Percentiles rank a stretch among this genome's conserved stretches.
These are phyloP conservation scores for Xerocomus spinulosus DNA, from an alignment of 768 basidiomycete genomes.

Conservation along the genomic window DNA sequence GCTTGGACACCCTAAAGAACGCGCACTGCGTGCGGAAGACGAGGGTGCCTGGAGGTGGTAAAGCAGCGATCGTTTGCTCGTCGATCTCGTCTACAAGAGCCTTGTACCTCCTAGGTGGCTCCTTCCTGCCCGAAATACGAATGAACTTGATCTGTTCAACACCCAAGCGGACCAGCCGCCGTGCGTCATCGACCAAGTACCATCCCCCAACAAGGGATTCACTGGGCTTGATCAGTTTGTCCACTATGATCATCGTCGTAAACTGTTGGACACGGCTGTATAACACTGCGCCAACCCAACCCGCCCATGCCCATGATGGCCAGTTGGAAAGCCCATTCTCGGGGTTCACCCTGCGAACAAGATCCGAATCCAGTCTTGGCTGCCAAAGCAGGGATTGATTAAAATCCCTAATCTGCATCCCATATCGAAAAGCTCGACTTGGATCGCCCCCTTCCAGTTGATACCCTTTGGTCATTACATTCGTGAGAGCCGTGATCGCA, in stretches of 20 bases:
- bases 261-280: background rate
- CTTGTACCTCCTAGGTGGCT: background rate
- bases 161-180: background rate
- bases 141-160: background rate
- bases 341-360: background rate
- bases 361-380: background rate
- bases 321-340: background rate
- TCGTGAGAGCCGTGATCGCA: background rate
- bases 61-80: background rate
- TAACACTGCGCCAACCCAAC: background rate
- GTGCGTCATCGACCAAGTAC: background rate
- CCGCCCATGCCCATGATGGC: slow-evolving; percentile 6
- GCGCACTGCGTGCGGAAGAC: background rate
- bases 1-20: background rate
- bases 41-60: background rate
- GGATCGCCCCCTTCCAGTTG: background rate
- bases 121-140: background rate
- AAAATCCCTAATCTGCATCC: background rate
- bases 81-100: background rate
- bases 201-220: background rate
- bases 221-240: background rate
- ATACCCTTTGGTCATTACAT: background rate
- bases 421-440: background rate
- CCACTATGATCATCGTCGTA: background rate
- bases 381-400: slow-evolving; percentile 1